phyloP scores from a whole-genome alignment of 1,139 yeast genomes.

The Debaryomyces sp. region DNA sequence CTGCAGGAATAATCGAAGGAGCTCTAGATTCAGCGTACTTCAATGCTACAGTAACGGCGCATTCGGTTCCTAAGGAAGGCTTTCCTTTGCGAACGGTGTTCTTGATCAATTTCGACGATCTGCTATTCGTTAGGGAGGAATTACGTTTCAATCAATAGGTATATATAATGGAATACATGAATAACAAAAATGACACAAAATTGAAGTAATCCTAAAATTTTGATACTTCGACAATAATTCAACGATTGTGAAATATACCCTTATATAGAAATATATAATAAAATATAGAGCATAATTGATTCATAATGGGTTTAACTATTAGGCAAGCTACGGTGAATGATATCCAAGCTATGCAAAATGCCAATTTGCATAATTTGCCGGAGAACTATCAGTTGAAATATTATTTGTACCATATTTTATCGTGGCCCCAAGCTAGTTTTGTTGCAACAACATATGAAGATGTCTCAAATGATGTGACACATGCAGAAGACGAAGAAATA shows the following conservation, averaged over 20 bases:
- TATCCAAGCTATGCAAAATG: constrained; percentile 94
- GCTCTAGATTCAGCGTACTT: constrained; percentile 80
- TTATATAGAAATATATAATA: background rate
- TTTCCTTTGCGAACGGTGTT: constrained; percentile 78
- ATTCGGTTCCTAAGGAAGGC: constrained; percentile 69
- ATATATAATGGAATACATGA: background rate
- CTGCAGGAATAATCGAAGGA: constrained; percentile 92
- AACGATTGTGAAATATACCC: constrained; percentile 1
- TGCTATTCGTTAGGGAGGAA: constrained; percentile 58
- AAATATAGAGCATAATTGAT: background rate
- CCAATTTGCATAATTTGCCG: constrained; percentile 89
- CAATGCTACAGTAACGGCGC: constrained; percentile 86
- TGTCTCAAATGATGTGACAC: constrained; percentile 32
- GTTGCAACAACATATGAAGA: constrained; percentile 80
- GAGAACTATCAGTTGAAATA: constrained; percentile 93
- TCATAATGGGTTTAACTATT: constrained; percentile 76
- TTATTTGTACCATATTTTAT: constrained; percentile 87
- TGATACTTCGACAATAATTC: constrained; percentile 5
- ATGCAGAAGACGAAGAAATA: constrained; percentile 25
- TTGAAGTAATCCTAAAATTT: background rate
- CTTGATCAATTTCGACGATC: constrained; percentile 71
- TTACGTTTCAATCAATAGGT: constrained; percentile 17
- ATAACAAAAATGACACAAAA: constrained; percentile 3
- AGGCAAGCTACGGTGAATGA: constrained; percentile 88
- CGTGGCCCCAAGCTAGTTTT: constrained; percentile 98